Percentiles rank a stretch among this genome's conserved stretches.
Evolutionary conservation across 2,329 filamentous ascomycete species (phyloP).

Genomic region (Diaporthe citrichinensis): DNA sequence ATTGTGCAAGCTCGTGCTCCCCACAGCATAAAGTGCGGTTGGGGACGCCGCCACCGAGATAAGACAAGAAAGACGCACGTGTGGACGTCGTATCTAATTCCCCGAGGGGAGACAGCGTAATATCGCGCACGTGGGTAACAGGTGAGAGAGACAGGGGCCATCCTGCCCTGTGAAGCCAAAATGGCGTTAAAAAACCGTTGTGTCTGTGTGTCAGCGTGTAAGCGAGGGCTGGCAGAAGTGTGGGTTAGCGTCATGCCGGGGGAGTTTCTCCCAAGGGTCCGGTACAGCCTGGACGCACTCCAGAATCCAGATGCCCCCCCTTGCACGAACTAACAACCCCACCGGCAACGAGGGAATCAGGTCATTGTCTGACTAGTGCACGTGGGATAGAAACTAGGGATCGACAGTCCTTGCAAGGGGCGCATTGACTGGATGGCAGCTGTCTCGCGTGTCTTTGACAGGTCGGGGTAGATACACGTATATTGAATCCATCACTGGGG

Average conservation of each 20-base stretch:
- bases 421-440: background rate
- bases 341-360: conserved; percentile 3
- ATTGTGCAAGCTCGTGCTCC: background rate
- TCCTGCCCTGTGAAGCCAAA: background rate
- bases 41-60: background rate
- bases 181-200: background rate
- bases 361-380: conserved; percentile 20
- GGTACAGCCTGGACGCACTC: background rate
- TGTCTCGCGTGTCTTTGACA: conserved; percentile 1
- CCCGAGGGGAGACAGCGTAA: background rate
- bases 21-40: background rate
- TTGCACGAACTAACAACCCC: background rate
- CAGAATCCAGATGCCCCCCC: background rate
- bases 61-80: background rate
- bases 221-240: background rate
- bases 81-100: background rate
- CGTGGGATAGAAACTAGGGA: conserved; percentile 14
- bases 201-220: background rate
- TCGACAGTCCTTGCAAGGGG: background rate
- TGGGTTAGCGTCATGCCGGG: conserved; percentile 4
- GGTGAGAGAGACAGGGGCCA: background rate
- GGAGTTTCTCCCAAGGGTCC: background rate
- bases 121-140: background rate
- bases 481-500: background rate
- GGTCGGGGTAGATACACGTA: background rate